Conservation (phyloP, 495 filamentous ascomycete genomes). For the Penicillium silybi region DNA sequence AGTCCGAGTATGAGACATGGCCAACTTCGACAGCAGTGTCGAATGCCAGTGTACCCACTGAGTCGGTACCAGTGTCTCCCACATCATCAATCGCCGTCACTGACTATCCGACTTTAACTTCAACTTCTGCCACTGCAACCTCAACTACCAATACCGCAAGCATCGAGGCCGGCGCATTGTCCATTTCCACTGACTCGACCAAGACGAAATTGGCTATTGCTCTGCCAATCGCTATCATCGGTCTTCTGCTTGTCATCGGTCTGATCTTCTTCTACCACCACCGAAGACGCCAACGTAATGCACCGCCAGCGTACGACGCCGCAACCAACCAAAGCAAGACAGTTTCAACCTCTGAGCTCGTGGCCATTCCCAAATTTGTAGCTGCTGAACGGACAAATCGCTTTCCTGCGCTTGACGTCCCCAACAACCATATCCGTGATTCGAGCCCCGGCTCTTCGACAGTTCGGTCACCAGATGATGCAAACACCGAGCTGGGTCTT, state of each 20-base stretch:
- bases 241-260: constrained; percentile 21
- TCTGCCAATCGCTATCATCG: constrained; percentile 33
- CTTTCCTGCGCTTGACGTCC: constrained; percentile 9
- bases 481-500: constrained; percentile 10
- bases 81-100: background rate
- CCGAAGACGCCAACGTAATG: constrained; percentile 17
- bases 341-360: constrained; percentile 18
- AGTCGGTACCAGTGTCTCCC: background rate
- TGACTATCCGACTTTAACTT: background rate
- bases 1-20: background rate
- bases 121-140: background rate
- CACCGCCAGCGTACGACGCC: constrained; percentile 10
- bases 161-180: constrained; percentile 1
- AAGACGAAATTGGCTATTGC: constrained; percentile 37
- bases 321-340: constrained; percentile 3
- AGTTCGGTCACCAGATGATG: background rate
- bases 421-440: background rate
- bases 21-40: background rate
- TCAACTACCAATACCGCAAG: background rate
- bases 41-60: background rate
- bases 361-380: constrained; percentile 5
- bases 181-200: constrained; percentile 11
- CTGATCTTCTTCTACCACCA: constrained; percentile 26
- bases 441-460: background rate
- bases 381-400: background rate